Percentiles rank a stretch among this genome's conserved stretches.
phyloP scores from a whole-genome alignment of 106 monocot species.

The Triglochin maritima region DNA sequence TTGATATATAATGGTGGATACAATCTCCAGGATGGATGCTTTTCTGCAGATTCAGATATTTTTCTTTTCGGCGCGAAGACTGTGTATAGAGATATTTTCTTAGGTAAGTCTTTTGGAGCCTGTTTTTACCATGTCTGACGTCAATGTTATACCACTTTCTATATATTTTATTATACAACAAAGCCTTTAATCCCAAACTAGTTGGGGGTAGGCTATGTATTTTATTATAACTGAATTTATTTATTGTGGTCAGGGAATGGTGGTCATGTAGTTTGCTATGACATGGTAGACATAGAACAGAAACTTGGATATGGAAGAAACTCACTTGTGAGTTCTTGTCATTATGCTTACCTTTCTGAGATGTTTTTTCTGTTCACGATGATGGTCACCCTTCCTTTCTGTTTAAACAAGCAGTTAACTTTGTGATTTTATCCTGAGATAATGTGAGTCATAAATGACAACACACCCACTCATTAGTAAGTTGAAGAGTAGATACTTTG shows the following conservation, averaged over 20 bases:
- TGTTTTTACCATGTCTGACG: not conserved
- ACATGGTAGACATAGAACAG: slow-evolving; percentile 77
- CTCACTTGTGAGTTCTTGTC: slow-evolving; percentile 48
- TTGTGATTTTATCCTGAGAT: too few species aligned
- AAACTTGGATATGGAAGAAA: slow-evolving; percentile 90
- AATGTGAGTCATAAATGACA: too few species aligned
- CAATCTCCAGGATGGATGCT: slow-evolving; percentile 80
- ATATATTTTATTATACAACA: not conserved
- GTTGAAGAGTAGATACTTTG: too few species aligned
- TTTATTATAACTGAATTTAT: too few species aligned
- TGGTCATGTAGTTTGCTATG: slow-evolving; percentile 79
- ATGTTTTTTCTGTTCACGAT: too few species aligned
- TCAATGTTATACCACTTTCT: not conserved
- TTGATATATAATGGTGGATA: not conserved
- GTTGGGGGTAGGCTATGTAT: too few species aligned
- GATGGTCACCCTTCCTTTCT: too few species aligned
- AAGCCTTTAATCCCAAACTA: too few species aligned
- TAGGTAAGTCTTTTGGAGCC: slow-evolving; percentile 36
- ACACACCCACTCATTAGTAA: too few species aligned
- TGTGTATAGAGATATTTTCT: slow-evolving; percentile 76
- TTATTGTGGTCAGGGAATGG: slow-evolving; percentile 31
- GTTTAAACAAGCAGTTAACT: too few species aligned
- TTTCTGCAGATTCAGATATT: slow-evolving; percentile 78
- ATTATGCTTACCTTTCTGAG: too few species aligned
- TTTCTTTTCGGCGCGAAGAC: slow-evolving; percentile 95